Evolutionary conservation across 768 basidiomycete genomes (phyloP).

Genomic region (Kwoniella bestiolae): DNA sequence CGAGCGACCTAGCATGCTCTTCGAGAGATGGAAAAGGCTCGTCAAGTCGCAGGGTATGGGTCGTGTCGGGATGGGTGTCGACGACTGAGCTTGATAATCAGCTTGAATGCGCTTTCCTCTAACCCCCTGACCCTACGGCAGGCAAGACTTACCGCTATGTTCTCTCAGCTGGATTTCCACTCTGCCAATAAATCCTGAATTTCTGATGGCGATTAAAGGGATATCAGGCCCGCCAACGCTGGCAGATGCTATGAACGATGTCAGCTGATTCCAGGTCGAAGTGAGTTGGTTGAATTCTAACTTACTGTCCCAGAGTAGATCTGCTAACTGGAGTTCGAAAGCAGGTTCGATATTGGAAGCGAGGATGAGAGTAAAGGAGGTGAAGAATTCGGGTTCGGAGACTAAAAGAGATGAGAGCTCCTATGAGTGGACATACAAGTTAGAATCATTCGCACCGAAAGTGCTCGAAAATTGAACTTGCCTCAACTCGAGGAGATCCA

Average conservation of each 20-base stretch:
- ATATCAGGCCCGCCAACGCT: constrained; percentile 58
- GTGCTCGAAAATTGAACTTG: no score
- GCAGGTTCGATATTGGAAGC: constrained; percentile 74
- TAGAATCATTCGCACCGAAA: no score
- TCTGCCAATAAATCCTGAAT: constrained; percentile 86
- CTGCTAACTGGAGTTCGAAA: constrained; percentile 66
- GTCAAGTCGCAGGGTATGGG: constrained; percentile 78
- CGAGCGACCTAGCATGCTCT: constrained; percentile 71
- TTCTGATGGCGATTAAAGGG: constrained; percentile 76
- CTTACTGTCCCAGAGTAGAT: constrained; percentile 67
- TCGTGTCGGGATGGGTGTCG: constrained; percentile 75
- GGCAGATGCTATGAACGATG: constrained; percentile 58
- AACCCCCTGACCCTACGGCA: no score
- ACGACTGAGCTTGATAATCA: constrained; percentile 66
- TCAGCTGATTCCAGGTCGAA: neutral
- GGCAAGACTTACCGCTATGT: constrained; percentile 74
- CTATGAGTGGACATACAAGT: no score
- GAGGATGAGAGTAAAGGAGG: constrained; percentile 77
- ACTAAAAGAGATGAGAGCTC: constrained; percentile 67
- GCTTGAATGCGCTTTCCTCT: no score
- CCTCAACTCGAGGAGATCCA: constrained; percentile 67
- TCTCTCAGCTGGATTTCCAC: constrained; percentile 88
- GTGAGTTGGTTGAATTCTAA: neutral
- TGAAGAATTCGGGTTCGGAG: constrained; percentile 64
- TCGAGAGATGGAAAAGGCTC: constrained; percentile 82